Evolutionary conservation across 345 rosid genomes (phyloP).

Genomic region (Lepidium aucheri): DNA sequence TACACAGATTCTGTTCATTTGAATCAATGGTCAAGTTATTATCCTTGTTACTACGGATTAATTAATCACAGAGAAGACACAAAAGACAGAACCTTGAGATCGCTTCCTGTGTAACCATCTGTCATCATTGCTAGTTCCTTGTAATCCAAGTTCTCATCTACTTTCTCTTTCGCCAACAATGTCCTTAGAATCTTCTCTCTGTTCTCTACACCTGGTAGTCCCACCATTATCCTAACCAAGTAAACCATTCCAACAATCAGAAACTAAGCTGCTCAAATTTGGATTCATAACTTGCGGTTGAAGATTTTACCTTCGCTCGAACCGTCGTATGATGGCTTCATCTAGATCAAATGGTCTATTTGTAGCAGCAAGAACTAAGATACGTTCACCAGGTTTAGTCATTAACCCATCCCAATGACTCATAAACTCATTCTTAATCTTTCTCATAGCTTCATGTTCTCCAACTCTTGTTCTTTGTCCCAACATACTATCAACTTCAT

Average conservation of each 20-base stretch:
- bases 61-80: not conserved
- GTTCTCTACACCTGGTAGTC: conserved; percentile 58
- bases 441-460: conserved; percentile 91
- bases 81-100: conserved; percentile 50
- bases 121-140: conserved; percentile 75
- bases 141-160: conserved; percentile 47
- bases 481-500: conserved; percentile 98
- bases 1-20: conserved; percentile 56
- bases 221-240: conserved; percentile 55
- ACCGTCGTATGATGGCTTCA: conserved; percentile 89
- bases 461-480: conserved; percentile 90
- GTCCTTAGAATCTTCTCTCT: conserved; percentile 67
- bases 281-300: too few relatives aligned
- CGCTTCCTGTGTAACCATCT: conserved; percentile 82
- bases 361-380: conserved; percentile 94
- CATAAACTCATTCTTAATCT: conserved; percentile 84
- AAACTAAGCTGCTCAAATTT: too few relatives aligned
- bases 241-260: too few relatives aligned
- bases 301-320: conserved; percentile 56
- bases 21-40: not conserved
- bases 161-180: conserved; percentile 60
- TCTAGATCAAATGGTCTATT: conserved; percentile 96
- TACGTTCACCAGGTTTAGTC: conserved; percentile 69
- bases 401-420: conserved; percentile 88
- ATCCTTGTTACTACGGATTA: not conserved